Conservation (phyloP, 2,329 filamentous ascomycete genomes). For the Phaeophleospora eucalypticola region DNA sequence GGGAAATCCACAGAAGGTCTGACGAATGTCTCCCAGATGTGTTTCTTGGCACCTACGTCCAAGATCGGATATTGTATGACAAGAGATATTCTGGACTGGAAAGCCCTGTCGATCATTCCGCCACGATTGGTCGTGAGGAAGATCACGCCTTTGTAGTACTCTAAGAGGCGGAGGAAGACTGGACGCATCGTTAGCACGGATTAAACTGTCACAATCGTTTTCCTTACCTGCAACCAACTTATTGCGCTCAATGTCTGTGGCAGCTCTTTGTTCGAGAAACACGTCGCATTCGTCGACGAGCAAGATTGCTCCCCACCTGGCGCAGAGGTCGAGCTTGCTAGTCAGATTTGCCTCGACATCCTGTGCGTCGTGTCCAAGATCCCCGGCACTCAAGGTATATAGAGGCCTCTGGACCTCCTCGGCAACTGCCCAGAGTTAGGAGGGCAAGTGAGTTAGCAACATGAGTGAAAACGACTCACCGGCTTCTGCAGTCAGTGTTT, state of each 20-base stretch:
- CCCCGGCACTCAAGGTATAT: conserved; percentile 27
- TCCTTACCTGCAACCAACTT: conserved; percentile 35
- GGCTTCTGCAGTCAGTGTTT: conserved; percentile 28
- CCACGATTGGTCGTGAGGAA: conserved; percentile 39
- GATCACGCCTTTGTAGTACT: conserved; percentile 30
- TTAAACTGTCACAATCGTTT: neutral
- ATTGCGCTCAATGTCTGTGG: conserved; percentile 30
- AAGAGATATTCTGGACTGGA: conserved; percentile 34
- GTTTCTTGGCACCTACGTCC: conserved; percentile 19
- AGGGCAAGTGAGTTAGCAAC: neutral
- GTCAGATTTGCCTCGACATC: conserved; percentile 15
- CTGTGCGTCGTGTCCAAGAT: conserved; percentile 17
- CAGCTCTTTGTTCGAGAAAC: conserved; percentile 51
- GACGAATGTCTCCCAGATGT: conserved; percentile 27
- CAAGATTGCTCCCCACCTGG: conserved; percentile 52
- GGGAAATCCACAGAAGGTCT: conserved; percentile 12
- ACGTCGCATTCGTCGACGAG: conserved; percentile 60
- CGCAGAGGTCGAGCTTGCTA: conserved; percentile 41
- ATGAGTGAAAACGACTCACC: neutral
- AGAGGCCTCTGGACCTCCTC: conserved; percentile 39
- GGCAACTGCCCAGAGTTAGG: conserved; percentile 21
- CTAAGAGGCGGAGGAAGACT: conserved; percentile 36
- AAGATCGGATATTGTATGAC: conserved; percentile 31
- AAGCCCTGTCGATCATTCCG: conserved; percentile 34
- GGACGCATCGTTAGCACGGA: neutral